These are phyloP conservation scores for Botrytis fragariae DNA, from an alignment of 2,329 filamentous ascomycete species.

Conservation along the genomic window DNA sequence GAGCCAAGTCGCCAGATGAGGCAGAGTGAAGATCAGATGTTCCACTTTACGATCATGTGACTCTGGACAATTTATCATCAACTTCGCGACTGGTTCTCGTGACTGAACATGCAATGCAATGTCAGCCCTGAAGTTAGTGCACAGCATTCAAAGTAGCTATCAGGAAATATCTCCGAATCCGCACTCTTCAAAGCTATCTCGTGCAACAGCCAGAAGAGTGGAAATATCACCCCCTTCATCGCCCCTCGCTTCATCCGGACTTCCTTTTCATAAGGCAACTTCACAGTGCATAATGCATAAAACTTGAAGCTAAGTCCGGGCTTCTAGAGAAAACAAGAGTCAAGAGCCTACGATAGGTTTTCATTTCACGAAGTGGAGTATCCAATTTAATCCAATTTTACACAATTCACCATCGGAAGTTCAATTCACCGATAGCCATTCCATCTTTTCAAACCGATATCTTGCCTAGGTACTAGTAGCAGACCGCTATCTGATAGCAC, in stretches of 20 bases:
- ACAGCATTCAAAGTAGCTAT: neutral
- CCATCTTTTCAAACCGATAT: neutral
- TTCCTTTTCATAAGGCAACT: neutral
- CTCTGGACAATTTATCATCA: neutral
- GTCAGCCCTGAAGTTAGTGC: neutral
- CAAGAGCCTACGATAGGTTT: neutral
- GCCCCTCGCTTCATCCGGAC: neutral
- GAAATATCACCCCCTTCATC: neutral
- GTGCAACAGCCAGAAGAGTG: neutral
- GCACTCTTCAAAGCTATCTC: neutral
- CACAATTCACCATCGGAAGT: neutral
- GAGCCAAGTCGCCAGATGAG: neutral
- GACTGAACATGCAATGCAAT: neutral
- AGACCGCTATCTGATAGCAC: slow-evolving; percentile 9
- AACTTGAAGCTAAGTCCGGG: neutral
- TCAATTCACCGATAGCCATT: neutral
- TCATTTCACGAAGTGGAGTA: neutral
- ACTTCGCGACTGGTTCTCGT: neutral
- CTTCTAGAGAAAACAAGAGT: neutral
- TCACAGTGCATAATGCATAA: neutral
- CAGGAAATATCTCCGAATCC: neutral
- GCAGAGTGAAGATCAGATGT: neutral
- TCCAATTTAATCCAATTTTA: neutral
- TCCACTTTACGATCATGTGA: neutral
- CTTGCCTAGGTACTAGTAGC: neutral